Conservation (phyloP, 495 filamentous ascomycete genomes). For the Penicillium roqueforti region DNA sequence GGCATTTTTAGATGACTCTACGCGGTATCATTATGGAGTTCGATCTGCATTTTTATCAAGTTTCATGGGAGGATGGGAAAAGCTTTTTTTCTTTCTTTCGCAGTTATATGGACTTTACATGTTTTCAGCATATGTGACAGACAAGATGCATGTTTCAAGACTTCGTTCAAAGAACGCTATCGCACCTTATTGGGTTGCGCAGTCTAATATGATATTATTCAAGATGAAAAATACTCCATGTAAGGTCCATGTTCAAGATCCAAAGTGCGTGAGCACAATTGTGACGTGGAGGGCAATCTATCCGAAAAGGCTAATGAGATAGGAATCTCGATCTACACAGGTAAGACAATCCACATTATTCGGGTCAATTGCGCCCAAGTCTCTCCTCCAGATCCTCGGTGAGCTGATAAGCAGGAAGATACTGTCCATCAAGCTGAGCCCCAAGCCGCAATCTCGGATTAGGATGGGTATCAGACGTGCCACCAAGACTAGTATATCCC, state of each 20-base stretch:
- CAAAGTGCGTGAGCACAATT: not conserved
- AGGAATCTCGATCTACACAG: slow-evolving; percentile 11
- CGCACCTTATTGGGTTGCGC: slow-evolving; percentile 1
- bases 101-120: slow-evolving; percentile 10
- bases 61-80: not conserved
- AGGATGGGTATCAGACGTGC: slow-evolving; percentile 82
- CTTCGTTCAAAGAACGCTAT: slow-evolving; percentile 5
- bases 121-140: slow-evolving; percentile 16
- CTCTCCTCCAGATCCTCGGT: slow-evolving; percentile 81
- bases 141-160: slow-evolving; percentile 16
- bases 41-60: not conserved
- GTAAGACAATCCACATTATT: slow-evolving; percentile 7
- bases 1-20: not conserved
- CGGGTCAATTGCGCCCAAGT: slow-evolving; percentile 64
- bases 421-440: slow-evolving; percentile 39
- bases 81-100: not conserved
- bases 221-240: not conserved
- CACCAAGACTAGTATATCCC: slow-evolving; percentile 83
- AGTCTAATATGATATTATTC: slow-evolving; percentile 16
- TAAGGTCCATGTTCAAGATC: not conserved
- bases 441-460: slow-evolving; percentile 68
- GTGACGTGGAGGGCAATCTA: slow-evolving; percentile 16
- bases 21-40: slow-evolving; percentile 3
- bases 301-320: slow-evolving; percentile 1
- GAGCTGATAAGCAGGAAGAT: slow-evolving; percentile 82